phyloP scores from a whole-genome alignment of 129 eudicot species.

The Centaurea solstitialis region DNA sequence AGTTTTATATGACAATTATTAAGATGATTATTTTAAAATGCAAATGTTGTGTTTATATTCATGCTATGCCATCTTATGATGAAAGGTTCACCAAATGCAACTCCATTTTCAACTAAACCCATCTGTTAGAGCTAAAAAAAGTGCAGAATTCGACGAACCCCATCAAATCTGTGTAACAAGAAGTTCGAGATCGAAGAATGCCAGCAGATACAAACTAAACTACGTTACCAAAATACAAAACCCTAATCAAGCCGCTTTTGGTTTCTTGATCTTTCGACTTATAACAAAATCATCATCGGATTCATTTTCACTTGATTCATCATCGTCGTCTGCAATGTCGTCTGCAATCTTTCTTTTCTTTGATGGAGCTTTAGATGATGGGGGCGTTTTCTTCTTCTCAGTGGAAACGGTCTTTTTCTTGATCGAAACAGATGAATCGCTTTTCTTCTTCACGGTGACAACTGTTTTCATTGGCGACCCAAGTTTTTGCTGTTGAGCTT shows the following conservation, averaged over 20 bases:
- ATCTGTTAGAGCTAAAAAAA: neutral
- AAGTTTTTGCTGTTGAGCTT: constrained; percentile 58
- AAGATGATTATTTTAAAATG: too few relatives aligned
- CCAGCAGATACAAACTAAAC: constrained; percentile 11
- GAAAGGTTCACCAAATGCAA: neutral
- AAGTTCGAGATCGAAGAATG: neutral
- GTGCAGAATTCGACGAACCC: neutral
- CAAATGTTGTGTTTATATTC: neutral
- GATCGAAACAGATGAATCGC: constrained; percentile 40
- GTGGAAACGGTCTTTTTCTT: constrained; percentile 50
- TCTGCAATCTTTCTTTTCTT: constrained; percentile 56
- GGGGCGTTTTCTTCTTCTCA: constrained; percentile 59
- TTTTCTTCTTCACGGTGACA: constrained; percentile 48
- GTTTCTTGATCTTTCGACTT: constrained; percentile 48
- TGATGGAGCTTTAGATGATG: constrained; percentile 36
- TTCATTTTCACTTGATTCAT: constrained; percentile 38
- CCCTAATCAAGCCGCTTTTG: constrained; percentile 37
- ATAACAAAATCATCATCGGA: constrained; percentile 65
- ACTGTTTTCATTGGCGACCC: constrained; percentile 71
- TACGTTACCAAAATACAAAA: neutral
- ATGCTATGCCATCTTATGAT: neutral
- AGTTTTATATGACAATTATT: too few relatives aligned
- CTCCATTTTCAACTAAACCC: neutral
- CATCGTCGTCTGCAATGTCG: constrained; percentile 18
- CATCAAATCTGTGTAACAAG: neutral